These are phyloP conservation scores for Solanum rostratum DNA, from an alignment of 257 asterid species.

Conservation along the genomic window DNA sequence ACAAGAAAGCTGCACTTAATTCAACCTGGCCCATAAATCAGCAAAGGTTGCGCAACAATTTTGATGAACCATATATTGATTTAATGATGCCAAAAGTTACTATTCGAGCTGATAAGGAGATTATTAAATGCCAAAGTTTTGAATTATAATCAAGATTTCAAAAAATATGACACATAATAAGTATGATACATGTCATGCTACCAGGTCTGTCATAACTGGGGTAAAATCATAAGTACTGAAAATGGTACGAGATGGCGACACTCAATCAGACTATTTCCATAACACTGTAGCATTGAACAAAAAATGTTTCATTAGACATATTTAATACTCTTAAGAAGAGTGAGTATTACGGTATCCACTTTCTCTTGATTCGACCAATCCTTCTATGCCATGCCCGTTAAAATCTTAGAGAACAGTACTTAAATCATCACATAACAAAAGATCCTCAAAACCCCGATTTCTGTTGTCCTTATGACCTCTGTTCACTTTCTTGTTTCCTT, in stretches of 20 bases:
- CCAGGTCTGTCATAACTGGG: background rate
- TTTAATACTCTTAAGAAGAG: background rate
- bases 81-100: background rate
- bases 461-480: background rate
- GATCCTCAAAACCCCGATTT: background rate
- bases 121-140: background rate
- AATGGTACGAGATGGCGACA: background rate
- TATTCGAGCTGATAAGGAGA: background rate
- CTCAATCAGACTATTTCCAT: background rate
- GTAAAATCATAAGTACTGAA: background rate
- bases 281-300: background rate
- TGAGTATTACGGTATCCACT: background rate
- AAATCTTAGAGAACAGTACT: background rate
- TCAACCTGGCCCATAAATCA: background rate
- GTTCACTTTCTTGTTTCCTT: background rate
- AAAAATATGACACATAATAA: background rate
- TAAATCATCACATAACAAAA: background rate
- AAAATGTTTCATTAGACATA: background rate
- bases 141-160: background rate
- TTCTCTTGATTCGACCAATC: background rate
- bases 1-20: background rate
- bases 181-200: background rate
- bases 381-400: background rate
- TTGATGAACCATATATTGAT: background rate
- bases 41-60: background rate